Evolutionary conservation across 768 basidiomycete genomes (phyloP), one percentile per base, ranked within the genome.

Genomic region (Rhodotorula babjevae): DNA sequence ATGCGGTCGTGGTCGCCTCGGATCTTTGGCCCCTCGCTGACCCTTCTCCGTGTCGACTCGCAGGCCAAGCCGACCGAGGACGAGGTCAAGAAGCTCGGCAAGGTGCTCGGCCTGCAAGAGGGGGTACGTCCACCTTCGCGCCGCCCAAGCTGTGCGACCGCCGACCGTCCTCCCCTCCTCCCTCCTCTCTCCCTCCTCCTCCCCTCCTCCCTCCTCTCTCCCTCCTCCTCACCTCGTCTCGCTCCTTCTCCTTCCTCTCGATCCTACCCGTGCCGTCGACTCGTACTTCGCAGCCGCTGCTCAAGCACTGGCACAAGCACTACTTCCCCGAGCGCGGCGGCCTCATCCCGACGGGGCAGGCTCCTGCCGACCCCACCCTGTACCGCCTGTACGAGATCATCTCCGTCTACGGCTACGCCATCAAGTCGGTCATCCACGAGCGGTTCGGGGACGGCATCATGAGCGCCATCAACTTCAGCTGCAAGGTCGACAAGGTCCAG

Each of bases 321-420:
- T 90, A 84, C 49, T 73, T 15, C 84, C 91, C 91, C 18, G 86
- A 87, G 75, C 88, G 91, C 65, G 83, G 82, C 57, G 86, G 86
- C 10, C 80, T 90, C 36, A 88, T 88, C 14, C 86, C 89, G 6
- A 83, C 86, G 66, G 89, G 89, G 2, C 91, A 36, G 36, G 36
- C 36, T 36, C 36, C 90, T 1, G 87, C 85, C 2, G 90, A 92
- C 74, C 90, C 90, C 33, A 86, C 91, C 31, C 83, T 92, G 74
- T 92, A 92, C 80, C 87, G 91, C 46, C 81, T 93, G 69, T 92
- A 88, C 77, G 91, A 92, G 86, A 67, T 63, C 52, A 62, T 68
- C 42, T 21, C 7, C 23, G 59, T 66, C 58, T 69, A 23, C 49
- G 68, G 44, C 15, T 61, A 46, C 42, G 59, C 23, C 25, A 40